Percentiles rank a stretch among this genome's conserved stretches.
Evolutionary conservation across 1,284 basidiomycete species (phyloP).

Genomic region (Cutaneotrichosporon spelunceum): DNA sequence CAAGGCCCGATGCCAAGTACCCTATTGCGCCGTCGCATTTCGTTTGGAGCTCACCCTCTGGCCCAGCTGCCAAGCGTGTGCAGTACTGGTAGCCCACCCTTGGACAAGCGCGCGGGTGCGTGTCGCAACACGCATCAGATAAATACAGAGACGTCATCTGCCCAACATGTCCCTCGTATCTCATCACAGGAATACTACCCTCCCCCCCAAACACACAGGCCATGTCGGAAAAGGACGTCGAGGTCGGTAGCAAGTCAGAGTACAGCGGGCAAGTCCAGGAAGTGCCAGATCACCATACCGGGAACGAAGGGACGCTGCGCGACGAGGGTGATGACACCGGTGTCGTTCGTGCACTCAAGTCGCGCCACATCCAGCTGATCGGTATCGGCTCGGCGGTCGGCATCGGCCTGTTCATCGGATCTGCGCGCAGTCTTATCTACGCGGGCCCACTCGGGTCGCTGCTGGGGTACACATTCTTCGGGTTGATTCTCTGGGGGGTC

Average conservation of each 20-base stretch:
- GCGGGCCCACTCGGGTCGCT: conserved; percentile 23
- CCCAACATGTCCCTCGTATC: background rate
- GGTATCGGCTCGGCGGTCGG: conserved; percentile 13
- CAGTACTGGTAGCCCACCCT: background rate
- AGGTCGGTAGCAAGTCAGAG: conserved; percentile 1
- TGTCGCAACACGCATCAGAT: background rate
- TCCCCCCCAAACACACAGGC: too few relatives aligned
- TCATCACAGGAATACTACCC: background rate
- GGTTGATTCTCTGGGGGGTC: conserved; percentile 18
- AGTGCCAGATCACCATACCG: background rate
- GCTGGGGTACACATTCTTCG: conserved; percentile 18
- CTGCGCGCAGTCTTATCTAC: conserved; percentile 11
- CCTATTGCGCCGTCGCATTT: too few relatives aligned
- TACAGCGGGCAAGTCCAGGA: background rate
- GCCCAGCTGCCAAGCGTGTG: too few relatives aligned
- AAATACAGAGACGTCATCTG: background rate
- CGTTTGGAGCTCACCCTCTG: too few relatives aligned
- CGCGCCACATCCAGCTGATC: conserved; percentile 16
- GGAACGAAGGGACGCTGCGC: background rate
- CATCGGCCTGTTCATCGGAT: conserved; percentile 16
- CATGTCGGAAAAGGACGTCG: conserved; percentile 6
- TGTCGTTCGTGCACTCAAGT: conserved; percentile 11
- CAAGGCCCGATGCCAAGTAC: too few relatives aligned
- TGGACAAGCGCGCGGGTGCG: background rate
- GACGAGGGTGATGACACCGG: conserved; percentile 6